Evolutionary conservation across 2,329 filamentous ascomycete species (phyloP), one percentile per base, ranked within the genome.

Genomic region (Stachybotrys chartarum): DNA sequence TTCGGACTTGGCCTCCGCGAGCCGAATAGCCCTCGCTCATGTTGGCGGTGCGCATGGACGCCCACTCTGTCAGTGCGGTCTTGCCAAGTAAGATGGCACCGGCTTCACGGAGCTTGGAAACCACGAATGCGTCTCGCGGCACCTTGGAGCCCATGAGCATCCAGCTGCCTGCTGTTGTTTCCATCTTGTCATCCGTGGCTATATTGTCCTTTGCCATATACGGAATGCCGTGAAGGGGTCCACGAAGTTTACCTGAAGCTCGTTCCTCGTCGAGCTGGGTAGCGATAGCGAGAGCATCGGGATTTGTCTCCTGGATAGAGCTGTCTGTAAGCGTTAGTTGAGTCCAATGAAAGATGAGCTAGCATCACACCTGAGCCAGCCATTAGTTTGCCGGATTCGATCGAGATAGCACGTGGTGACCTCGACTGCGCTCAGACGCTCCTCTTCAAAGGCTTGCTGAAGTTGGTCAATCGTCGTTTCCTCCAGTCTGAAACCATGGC

Each of bases 181-280:
- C 80, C 78, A 91, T 81, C 53, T 79, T 79, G 66, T 90, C 87
- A 59, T 83, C 83, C 8, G 80, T 83, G 30, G 78, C 84, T 54
- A 89, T 86, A 64, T 86, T 87, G 65, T 91, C 87, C 69, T 90
- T 90, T 57, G 89, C 79, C 6, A 86, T 73, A 66, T 87, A 88
- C 0, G 87, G 87, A 50, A 91, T 87, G 2, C 87, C 87, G 65
- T 90, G 87, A 1, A 91, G 74, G 1, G 81, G 81, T n/a, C 39
- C 39, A n/a, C 39, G 39, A 44, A 44, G 2, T 44, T 44, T n/a
- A 11, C 39, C 39, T 12, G 11, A 12, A 11, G 39, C 39, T 5
- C 39, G 11, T 44, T 44, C 39, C n/a, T n/a, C n/a, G 39, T 91
- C 88, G 32, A 84, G 73, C 14, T 73, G 64, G 6, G 71, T 70